Conservation (phyloP, 2,329 filamentous ascomycete genomes). For the Fusarium tricinctum region DNA sequence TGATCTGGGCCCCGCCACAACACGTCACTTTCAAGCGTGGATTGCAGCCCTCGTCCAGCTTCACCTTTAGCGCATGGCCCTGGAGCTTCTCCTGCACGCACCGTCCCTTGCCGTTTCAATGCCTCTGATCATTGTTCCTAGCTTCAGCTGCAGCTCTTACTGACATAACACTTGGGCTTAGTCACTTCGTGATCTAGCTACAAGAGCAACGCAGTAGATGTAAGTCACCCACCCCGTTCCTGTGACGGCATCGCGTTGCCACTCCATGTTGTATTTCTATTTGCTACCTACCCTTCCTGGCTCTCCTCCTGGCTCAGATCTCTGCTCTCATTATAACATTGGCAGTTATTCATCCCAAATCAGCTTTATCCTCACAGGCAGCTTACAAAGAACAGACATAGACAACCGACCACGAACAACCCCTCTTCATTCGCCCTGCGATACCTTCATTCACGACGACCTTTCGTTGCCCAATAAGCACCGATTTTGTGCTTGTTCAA, state of each 20-base stretch:
- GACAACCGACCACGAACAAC: conserved; percentile 70
- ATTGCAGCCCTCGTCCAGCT: conserved; percentile 47
- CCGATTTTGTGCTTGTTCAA: conserved; percentile 21
- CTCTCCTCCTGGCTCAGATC: neutral
- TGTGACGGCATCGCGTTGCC: conserved; percentile 22
- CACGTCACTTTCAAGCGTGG: conserved; percentile 49
- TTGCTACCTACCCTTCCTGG: conserved; percentile 2
- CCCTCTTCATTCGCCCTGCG: conserved; percentile 70
- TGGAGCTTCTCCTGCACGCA: conserved; percentile 39
- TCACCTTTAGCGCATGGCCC: conserved; percentile 41
- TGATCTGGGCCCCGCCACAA: conserved; percentile 48
- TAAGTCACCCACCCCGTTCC: conserved; percentile 35
- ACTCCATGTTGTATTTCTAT: conserved; percentile 11
- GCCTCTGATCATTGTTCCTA: conserved; percentile 19
- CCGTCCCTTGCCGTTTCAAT: conserved; percentile 39
- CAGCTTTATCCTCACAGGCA: conserved; percentile 61
- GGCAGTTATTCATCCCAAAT: neutral
- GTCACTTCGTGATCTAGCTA: conserved; percentile 19
- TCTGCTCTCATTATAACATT: neutral
- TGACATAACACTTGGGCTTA: conserved; percentile 37
- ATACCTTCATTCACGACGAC: conserved; percentile 78
- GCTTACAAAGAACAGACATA: conserved; percentile 74
- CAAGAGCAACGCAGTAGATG: conserved; percentile 37
- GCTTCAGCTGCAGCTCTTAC: conserved; percentile 30
- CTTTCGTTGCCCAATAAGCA: conserved; percentile 74